Evolutionary conservation across 2,329 filamentous ascomycete species (phyloP), one percentile per base, ranked within the genome.

Genomic region (Fusarium gaditjirri): DNA sequence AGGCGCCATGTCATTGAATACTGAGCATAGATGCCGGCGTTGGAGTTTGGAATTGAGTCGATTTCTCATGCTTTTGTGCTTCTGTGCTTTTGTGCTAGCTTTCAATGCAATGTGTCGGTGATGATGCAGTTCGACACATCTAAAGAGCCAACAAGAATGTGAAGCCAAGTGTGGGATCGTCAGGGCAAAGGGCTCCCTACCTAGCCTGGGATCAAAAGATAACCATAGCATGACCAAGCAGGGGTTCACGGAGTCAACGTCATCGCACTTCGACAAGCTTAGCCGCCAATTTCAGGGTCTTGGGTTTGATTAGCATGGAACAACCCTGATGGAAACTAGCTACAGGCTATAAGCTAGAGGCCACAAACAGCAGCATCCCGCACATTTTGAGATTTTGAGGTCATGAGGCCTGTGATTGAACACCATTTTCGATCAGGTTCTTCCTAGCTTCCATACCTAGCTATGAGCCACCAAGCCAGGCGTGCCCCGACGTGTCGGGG

Each of bases 261-360:
- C 69, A 73, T 72, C 21, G 29, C 47, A 56, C 56, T 61, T 47
- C 47, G 49, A 55, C 54, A 57, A 71, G 52, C 35, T 50, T 52
- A 55, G 68, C 56, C 68, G 62, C 68, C 49, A 54, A 52, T 53
- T 69, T 57, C 64, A 64, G 68, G 68, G 68, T 60, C 63, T 62
- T 46, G 12, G 21, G 9, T 42, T 21, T 19, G 47, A 61, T 68
- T 57, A 54, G 38, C 63, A 61, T 50, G 31, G 65, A 27, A 25
- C 23, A 63, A 33, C 35, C 44, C 39, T 67, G 50, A 33, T 66
- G 29, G 33, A 59, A 41, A 21, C 53, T 36, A 38, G 38, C 52
- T 41, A 41, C 23, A 54, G 31, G 50, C 36, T 16, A 42, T n/a
- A 36, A 19, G 47, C 23, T 35, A 25, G 19, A 53, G 33, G 38